Evolutionary conservation across 371 early-diverging fungal species (phyloP).

Genomic region (Mucor saturninus): DNA sequence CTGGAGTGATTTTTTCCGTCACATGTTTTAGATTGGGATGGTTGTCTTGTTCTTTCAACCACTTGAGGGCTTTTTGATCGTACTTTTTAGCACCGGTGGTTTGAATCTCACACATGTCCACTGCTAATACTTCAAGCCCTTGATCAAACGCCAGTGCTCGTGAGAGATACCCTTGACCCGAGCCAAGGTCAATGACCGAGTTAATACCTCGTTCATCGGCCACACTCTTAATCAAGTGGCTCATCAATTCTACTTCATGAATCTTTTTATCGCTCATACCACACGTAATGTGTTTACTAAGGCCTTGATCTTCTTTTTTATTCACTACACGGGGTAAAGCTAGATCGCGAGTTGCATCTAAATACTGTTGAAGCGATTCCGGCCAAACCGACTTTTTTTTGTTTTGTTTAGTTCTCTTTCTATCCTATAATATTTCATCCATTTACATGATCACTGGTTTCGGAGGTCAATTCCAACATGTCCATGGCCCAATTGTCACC

Average conservation of each 20-base stretch:
- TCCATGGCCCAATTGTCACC: slow-evolving; percentile 26
- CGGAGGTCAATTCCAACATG: slow-evolving; percentile 25
- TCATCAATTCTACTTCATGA: slow-evolving; percentile 73
- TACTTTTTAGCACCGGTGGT: slow-evolving; percentile 79
- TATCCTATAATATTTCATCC: neutral
- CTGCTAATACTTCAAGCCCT: slow-evolving; percentile 74
- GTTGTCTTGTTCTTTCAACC: neutral
- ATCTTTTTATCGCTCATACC: slow-evolving; percentile 83
- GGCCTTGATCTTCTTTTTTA: slow-evolving; percentile 5
- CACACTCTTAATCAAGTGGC: slow-evolving; percentile 55
- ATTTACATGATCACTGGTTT: slow-evolving; percentile 27
- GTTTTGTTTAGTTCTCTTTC: slow-evolving; percentile 1
- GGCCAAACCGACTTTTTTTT: slow-evolving; percentile 28
- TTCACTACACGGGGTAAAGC: slow-evolving; percentile 25
- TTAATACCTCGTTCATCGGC: slow-evolving; percentile 46
- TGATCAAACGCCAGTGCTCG: slow-evolving; percentile 75
- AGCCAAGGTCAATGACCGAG: slow-evolving; percentile 71
- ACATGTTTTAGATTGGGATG: slow-evolving; percentile 50
- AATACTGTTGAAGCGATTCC: slow-evolving; percentile 20
- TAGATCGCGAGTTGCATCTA: slow-evolving; percentile 20
- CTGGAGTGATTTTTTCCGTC: slow-evolving; percentile 58
- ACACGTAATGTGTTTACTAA: slow-evolving; percentile 39
- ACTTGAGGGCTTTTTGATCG: slow-evolving; percentile 57
- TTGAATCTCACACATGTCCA: slow-evolving; percentile 79
- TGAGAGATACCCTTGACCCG: slow-evolving; percentile 81